These are phyloP conservation scores for Saposhnikovia divaricata DNA, from an alignment of 129 eudicot species.

Conservation along the genomic window DNA sequence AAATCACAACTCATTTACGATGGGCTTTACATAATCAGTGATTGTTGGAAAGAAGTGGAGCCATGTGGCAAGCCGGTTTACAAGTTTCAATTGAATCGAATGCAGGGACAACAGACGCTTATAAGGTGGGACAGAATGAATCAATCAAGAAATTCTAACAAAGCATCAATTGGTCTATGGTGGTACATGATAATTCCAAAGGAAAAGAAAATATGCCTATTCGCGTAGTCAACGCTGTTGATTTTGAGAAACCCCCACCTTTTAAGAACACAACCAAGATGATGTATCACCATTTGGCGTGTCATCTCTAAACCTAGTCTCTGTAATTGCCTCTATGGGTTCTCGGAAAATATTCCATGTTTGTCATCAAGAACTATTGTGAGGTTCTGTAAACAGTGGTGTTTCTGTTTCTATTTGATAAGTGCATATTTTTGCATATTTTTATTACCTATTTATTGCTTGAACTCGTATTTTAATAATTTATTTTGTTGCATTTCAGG, in stretches of 20 bases:
- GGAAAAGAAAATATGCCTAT: too few species aligned
- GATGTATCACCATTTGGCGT: background rate
- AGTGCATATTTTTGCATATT: too few species aligned
- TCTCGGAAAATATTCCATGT: background rate
- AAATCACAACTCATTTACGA: constrained; percentile 18
- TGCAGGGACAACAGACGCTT: constrained; percentile 4
- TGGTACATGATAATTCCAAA: too few species aligned
- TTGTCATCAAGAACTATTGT: background rate
- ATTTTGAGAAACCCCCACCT: constrained; percentile 10
- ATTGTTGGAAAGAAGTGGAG: constrained; percentile 14
- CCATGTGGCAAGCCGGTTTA: background rate
- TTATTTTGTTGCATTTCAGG: too few species aligned
- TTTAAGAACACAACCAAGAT: constrained; percentile 13
- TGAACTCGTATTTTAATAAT: too few species aligned
- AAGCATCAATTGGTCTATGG: background rate
- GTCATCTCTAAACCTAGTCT: constrained; percentile 2
- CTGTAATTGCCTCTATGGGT: constrained; percentile 10
- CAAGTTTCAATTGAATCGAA: background rate
- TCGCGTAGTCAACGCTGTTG: constrained; percentile 5
- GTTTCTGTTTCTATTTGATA: background rate
- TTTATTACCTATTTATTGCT: too few species aligned
- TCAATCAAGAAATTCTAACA: constrained; percentile 5
- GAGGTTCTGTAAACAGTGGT: background rate
- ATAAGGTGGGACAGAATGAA: background rate
- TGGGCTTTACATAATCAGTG: constrained; percentile 20